These are phyloP conservation scores for Nothophytophthora sp. DNA, from an alignment of 352 stramenopile genomes.

Conservation along the genomic window DNA sequence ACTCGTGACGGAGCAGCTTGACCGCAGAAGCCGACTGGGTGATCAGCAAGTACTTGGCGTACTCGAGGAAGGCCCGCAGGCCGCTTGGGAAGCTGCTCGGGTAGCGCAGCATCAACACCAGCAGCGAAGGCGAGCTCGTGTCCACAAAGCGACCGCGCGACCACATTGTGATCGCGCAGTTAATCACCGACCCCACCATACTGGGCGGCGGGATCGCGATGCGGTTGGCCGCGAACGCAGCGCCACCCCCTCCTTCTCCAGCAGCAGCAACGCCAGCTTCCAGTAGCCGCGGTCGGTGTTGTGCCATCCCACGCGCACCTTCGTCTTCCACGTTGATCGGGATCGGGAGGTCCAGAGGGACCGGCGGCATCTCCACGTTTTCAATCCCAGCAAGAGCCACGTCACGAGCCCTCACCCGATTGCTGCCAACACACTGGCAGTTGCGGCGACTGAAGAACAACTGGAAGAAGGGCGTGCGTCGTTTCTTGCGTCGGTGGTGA, in stretches of 20 bases:
- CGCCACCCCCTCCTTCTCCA: conserved; percentile 5
- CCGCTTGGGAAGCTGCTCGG: conserved; percentile 32
- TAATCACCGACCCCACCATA: conserved; percentile 46
- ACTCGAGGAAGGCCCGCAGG: conserved; percentile 68
- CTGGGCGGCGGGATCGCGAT: conserved; percentile 9
- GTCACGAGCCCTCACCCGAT: conserved; percentile 7
- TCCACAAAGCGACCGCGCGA: conserved; percentile 41
- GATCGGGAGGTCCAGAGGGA: conserved; percentile 11
- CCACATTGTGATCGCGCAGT: conserved; percentile 42
- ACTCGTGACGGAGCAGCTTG: conserved; percentile 59
- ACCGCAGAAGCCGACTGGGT: conserved; percentile 35
- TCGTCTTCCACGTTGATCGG: conserved; percentile 10
- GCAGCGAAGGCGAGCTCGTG: conserved; percentile 24
- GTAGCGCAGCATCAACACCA: conserved; percentile 37
- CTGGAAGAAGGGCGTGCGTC: conserved; percentile 30
- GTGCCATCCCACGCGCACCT: conserved; percentile 5
- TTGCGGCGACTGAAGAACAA: conserved; percentile 38
- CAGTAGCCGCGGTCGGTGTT: conserved; percentile 15
- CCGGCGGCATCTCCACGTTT: conserved; percentile 18
- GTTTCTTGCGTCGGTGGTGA: background rate
- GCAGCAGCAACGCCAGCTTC: conserved; percentile 6
- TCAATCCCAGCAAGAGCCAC: conserved; percentile 9
- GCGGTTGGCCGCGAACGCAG: conserved; percentile 18
- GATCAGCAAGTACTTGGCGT: conserved; percentile 57
- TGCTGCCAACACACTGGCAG: conserved; percentile 10